Conservation (phyloP, 2,329 filamentous ascomycete genomes). For the Phymatotrichopsis omnivora region DNA sequence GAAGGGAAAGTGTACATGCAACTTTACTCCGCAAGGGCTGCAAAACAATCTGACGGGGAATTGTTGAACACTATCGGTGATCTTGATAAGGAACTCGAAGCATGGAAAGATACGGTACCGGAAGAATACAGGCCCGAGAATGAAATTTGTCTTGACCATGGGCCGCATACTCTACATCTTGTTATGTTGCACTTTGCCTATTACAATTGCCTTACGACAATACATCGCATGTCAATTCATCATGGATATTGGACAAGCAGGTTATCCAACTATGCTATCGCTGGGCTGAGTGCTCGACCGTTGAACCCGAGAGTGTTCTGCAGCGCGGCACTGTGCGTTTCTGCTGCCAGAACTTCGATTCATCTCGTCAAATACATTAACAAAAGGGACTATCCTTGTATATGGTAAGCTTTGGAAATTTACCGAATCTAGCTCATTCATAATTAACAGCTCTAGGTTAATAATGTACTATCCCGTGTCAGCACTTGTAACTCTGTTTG, state of each 20-base stretch:
- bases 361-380: constrained; percentile 92
- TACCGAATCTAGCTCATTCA: constrained; percentile 20
- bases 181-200: constrained; percentile 94
- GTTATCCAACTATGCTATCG: constrained; percentile 87
- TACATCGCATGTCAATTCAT: constrained; percentile 96
- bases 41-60: constrained; percentile 85
- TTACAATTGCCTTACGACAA: constrained; percentile 95
- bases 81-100: constrained; percentile 77
- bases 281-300: constrained; percentile 80
- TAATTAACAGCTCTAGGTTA: constrained; percentile 45
- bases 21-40: constrained; percentile 84
- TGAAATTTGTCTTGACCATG: constrained; percentile 66
- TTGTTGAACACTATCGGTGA: constrained; percentile 92
- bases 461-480: constrained; percentile 96
- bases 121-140: constrained; percentile 95
- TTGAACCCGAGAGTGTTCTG: constrained; percentile 91
- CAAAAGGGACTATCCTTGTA: constrained; percentile 85
- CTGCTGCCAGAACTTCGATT: constrained; percentile 84
- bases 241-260: constrained; percentile 97
- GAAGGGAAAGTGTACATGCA: constrained; percentile 90
- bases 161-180: constrained; percentile 80
- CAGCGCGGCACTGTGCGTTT: constrained; percentile 83
- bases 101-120: constrained; percentile 93
- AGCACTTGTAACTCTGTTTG: constrained; percentile 86
- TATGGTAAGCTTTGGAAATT: constrained; percentile 66